Conservation (phyloP, 768 basidiomycete species). For the Mycena polygramma region DNA sequence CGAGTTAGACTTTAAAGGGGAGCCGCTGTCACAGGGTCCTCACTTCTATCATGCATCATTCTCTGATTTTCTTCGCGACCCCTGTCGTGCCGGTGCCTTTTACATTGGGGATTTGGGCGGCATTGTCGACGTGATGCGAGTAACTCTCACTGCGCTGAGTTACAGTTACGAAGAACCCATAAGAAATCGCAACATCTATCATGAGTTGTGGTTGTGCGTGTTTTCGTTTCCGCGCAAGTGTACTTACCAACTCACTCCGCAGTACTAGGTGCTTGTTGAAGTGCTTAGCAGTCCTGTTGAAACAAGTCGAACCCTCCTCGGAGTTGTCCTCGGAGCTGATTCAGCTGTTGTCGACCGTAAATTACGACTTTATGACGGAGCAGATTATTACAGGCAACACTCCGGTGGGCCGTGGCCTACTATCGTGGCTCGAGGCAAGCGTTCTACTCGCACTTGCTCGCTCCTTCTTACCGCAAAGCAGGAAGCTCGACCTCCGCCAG, state of each 20-base stretch:
- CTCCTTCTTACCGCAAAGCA: neutral
- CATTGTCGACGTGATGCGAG: neutral
- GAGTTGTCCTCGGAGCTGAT: neutral
- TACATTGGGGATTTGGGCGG: neutral
- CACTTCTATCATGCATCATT: slow-evolving; percentile 10
- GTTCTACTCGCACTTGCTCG: neutral
- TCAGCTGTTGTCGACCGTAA: neutral
- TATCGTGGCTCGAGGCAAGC: neutral
- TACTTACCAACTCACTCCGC: too few species aligned
- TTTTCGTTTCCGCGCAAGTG: too few species aligned
- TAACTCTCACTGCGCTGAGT: neutral
- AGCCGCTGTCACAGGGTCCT: too few species aligned
- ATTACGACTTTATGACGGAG: neutral
- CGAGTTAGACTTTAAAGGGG: too few species aligned
- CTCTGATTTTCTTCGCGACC: neutral
- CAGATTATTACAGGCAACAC: too few species aligned
- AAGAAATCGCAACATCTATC: neutral
- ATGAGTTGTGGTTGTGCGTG: neutral
- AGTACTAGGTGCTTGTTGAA: neutral
- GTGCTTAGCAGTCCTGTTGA: neutral
- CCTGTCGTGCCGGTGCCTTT: neutral
- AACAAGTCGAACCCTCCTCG: neutral
- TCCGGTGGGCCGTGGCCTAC: too few species aligned
- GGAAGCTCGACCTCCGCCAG: neutral
- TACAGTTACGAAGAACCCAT: slow-evolving; percentile 3